Evolutionary conservation across 169 alveolate species (phyloP).

Genomic region (Plasmodium coatneyi): DNA sequence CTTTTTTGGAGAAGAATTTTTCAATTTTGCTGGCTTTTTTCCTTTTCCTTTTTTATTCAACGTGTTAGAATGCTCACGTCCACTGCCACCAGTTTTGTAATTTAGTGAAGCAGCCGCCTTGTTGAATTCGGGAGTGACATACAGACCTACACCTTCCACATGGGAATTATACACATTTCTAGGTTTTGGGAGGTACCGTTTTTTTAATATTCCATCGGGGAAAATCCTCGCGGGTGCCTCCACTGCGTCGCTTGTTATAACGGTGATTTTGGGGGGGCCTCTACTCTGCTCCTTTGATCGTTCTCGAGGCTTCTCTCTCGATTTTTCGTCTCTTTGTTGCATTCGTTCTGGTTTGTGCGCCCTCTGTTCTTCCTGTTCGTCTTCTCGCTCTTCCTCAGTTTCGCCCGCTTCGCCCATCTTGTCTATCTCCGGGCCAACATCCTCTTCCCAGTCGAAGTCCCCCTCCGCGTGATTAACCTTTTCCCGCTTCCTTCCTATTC

Average conservation of each 20-base stretch:
- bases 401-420: not conserved
- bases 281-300: not conserved
- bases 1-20: constrained; percentile 5
- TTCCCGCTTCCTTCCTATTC: not conserved
- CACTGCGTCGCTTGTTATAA: not conserved
- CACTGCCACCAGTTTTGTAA: not conserved
- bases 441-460: not conserved
- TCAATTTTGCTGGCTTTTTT: not conserved
- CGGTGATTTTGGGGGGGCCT: not conserved
- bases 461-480: not conserved
- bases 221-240: not conserved
- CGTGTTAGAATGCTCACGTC: not conserved
- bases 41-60: constrained; percentile 2
- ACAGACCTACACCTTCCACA: not conserved
- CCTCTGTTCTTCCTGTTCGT: not conserved
- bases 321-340: not conserved
- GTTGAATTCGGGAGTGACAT: not conserved
- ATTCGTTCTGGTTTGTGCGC: not conserved
- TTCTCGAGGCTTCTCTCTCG: not conserved
- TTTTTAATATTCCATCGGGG: constrained; percentile 6
- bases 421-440: not conserved
- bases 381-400: constrained; percentile 4
- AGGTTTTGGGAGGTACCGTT: not conserved
- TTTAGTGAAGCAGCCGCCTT: not conserved
- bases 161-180: not conserved